phyloP scores from a whole-genome alignment of 352 stramenopile genomes.

The Phytophthora megakarya region DNA sequence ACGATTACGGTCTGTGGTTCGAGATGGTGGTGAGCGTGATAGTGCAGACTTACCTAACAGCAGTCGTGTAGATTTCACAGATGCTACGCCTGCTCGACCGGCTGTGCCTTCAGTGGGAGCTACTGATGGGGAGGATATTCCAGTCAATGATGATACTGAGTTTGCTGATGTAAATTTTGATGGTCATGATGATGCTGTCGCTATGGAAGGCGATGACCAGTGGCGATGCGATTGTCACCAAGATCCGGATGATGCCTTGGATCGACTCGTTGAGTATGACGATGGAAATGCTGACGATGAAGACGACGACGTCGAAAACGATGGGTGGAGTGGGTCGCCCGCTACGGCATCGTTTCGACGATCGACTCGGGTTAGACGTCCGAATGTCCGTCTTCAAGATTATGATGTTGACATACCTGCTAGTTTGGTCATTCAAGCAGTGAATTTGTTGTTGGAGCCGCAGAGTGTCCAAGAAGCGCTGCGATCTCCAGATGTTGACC shows the following conservation, averaged over 20 bases:
- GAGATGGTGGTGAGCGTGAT: neutral
- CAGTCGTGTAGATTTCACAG: neutral
- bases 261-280: neutral
- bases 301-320: neutral
- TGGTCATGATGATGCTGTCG: neutral
- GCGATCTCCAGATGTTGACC: neutral
- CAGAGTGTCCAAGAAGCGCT: neutral
- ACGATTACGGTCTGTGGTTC: neutral
- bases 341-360: neutral
- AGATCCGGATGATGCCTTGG: neutral
- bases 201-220: neutral
- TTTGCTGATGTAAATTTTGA: neutral
- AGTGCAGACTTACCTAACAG: neutral
- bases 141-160: too few species aligned
- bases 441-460: neutral
- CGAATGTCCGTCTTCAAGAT: neutral
- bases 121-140: too few species aligned
- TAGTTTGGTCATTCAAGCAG: neutral
- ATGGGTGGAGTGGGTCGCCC: neutral
- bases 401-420: neutral
- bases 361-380: neutral
- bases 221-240: neutral
- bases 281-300: neutral
- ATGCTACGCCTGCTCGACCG: neutral
- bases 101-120: neutral